These are phyloP conservation scores for Glaciozyma martinii DNA, from an alignment of 768 basidiomycete genomes.

Conservation along the genomic window DNA sequence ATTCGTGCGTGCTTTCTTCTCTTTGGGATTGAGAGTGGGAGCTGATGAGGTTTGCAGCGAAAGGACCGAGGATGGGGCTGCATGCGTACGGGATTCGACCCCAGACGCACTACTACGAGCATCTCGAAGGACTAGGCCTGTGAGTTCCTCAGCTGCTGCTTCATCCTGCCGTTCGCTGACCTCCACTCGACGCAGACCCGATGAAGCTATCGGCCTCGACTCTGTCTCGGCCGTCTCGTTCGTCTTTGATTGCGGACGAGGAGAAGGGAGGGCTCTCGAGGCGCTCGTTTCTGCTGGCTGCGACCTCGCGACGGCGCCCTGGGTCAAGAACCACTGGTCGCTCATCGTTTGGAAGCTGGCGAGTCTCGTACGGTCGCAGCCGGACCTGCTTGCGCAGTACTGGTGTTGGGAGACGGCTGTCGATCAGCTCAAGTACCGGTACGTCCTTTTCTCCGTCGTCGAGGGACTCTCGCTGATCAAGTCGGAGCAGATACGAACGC, in stretches of 20 bases:
- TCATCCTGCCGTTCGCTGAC: too few relatives aligned
- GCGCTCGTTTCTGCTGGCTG: constrained; percentile 35
- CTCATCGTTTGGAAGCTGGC: constrained; percentile 92
- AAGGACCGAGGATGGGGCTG: constrained; percentile 2
- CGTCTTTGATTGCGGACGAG: background rate
- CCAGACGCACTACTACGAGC: constrained; percentile 25
- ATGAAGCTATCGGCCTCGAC: background rate
- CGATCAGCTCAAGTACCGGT: constrained; percentile 79
- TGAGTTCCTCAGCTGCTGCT: background rate
- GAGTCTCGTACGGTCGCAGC: constrained; percentile 67
- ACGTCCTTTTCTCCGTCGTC: constrained; percentile 23
- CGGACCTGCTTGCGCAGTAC: constrained; percentile 49
- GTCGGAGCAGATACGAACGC: constrained; percentile 63
- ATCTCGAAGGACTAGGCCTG: constrained; percentile 9
- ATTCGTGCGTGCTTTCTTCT: constrained; percentile 10
- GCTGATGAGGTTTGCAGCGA: background rate
- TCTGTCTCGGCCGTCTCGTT: background rate
- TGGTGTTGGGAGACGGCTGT: constrained; percentile 82
- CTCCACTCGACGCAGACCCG: background rate
- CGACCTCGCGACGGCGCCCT: constrained; percentile 55
- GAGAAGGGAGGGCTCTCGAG: constrained; percentile 32
- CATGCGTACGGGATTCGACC: constrained; percentile 21
- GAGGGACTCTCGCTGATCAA: background rate
- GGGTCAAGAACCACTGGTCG: constrained; percentile 89
- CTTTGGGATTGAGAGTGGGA: too few relatives aligned